Evolutionary conservation across 306 rosid species (phyloP), one percentile per base, ranked within the genome.

Genomic region (Comarum palustre): DNA sequence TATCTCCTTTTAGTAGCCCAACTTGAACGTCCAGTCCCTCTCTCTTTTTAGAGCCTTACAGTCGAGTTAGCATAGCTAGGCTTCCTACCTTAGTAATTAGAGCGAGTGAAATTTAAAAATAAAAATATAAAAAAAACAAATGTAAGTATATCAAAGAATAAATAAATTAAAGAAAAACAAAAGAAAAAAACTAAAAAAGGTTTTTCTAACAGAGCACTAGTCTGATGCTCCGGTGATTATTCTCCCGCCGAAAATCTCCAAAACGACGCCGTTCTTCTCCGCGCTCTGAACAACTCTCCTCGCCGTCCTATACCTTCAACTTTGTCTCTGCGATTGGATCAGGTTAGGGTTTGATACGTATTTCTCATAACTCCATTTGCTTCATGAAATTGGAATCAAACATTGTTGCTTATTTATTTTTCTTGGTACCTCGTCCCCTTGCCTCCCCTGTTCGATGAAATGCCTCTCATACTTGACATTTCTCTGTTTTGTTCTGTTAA

Each of bases 361-460:
- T 25, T 67, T 25, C 72, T 45, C 34, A 29, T n/a, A 19, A 4
- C 25, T 45, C 42, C 39, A 16, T 46, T 27, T 24, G 39, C 57
- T 67, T 45, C 43, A 4, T 34, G 7, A 2, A 39, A 1, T 52
- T 13, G 64, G 63, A 70, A 36, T 4, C 51, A 24, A 8, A 15
- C 0, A 5, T 2, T 4, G 2, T 7, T 34, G 8, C 1, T 8
- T 8, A 1, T 36, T 8, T 3, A 0, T 24, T 8, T 55, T 57
- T 54, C 16, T 51, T 34, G 65, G 7, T 51, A 6, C 3, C 12
- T 67, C 55, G 43, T 25, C n/a, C 29, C 22, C 6, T 60, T 77
- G 76, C 60, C 76, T 8, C 1, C 3, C 43, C 13, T 77, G 57
- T 70, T 69, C 66, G 72, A 62, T 14, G 58, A 36, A 61, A 61